phyloP scores from a whole-genome alignment of 768 basidiomycete species.

The Kwoniella heveanensis region DNA sequence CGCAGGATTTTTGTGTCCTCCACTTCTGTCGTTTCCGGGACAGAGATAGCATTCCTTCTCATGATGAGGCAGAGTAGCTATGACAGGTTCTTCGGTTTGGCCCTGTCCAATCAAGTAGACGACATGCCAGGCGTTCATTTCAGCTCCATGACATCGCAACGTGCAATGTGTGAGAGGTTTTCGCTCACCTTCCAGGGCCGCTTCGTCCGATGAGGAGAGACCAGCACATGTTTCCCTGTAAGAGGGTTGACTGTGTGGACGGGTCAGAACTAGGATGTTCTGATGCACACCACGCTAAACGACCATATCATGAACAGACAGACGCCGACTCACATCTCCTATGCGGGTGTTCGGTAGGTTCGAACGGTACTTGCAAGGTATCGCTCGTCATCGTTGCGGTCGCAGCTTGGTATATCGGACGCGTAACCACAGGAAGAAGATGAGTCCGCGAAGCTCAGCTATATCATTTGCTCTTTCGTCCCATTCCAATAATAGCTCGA shows the following conservation, averaged over 20 bases:
- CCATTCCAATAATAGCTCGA: background rate
- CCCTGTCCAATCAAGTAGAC: slow-evolving; percentile 61
- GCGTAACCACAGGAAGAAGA: too few relatives aligned
- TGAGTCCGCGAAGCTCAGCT: too few relatives aligned
- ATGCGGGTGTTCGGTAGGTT: slow-evolving; percentile 51
- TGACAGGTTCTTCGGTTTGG: slow-evolving; percentile 71
- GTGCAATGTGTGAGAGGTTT: too few relatives aligned
- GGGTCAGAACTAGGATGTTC: too few relatives aligned
- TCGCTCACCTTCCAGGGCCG: slow-evolving; percentile 69
- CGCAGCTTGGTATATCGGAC: too few relatives aligned
- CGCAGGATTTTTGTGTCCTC: slow-evolving; percentile 68
- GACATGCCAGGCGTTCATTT: too few relatives aligned
- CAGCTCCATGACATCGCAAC: too few relatives aligned
- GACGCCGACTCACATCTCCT: slow-evolving; percentile 45
- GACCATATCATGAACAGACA: too few relatives aligned
- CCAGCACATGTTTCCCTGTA: slow-evolving; percentile 72
- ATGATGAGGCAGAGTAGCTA: slow-evolving; percentile 63
- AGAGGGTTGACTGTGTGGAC: slow-evolving; percentile 71
- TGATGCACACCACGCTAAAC: too few relatives aligned
- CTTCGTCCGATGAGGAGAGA: slow-evolving; percentile 86
- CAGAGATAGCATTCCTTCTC: slow-evolving; percentile 74
- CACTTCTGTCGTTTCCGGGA: slow-evolving; percentile 75
- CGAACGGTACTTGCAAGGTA: slow-evolving; percentile 13
- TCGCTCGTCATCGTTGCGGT: background rate
- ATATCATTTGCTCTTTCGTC: too few relatives aligned